Evolutionary conservation across 352 stramenopile species (phyloP).

Genomic region (Phytopythium oedochilum): DNA sequence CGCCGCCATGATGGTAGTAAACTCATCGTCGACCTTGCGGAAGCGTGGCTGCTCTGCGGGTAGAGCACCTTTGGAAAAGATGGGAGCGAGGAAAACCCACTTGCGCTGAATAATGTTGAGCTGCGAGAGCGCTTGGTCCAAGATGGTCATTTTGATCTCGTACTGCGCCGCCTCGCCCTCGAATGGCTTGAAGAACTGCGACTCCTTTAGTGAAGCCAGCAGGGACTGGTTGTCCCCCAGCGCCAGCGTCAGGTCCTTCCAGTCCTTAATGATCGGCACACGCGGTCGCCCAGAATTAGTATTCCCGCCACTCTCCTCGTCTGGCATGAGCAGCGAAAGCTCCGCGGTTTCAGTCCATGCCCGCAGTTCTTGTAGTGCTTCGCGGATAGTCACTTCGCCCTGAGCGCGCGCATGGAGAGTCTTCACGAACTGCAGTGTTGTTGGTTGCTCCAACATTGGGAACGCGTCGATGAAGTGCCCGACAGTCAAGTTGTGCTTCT

Average conservation of each 20-base stretch:
- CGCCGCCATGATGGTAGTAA: conserved; percentile 90
- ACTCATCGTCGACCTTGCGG: conserved; percentile 91
- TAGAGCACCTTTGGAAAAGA: conserved; percentile 93
- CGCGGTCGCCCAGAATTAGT: conserved; percentile 10
- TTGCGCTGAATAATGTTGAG: conserved; percentile 93
- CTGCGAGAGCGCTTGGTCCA: conserved; percentile 79
- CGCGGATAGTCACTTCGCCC: conserved; percentile 93
- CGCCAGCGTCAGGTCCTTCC: conserved; percentile 93
- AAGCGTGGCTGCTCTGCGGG: conserved; percentile 90
- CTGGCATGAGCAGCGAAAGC: conserved; percentile 84
- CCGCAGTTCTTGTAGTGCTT: conserved; percentile 91
- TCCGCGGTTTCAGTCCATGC: conserved; percentile 91
- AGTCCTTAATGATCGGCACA: conserved; percentile 94
- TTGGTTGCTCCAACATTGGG: conserved; percentile 70
- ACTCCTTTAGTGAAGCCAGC: conserved; percentile 93
- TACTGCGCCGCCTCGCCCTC: conserved; percentile 88
- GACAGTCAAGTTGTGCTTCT: conserved; percentile 88
- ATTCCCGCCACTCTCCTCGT: conserved; percentile 59
- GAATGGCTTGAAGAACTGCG: conserved; percentile 95
- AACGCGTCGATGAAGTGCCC: conserved; percentile 88
- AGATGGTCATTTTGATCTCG: conserved; percentile 85
- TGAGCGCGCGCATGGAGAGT: conserved; percentile 86
- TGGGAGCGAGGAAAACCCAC: conserved; percentile 96
- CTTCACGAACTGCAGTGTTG: conserved; percentile 92
- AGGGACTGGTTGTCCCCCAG: conserved; percentile 95